These are phyloP conservation scores for Piper betle DNA, from an alignment of 164 flowering plant species.

Conservation along the genomic window DNA sequence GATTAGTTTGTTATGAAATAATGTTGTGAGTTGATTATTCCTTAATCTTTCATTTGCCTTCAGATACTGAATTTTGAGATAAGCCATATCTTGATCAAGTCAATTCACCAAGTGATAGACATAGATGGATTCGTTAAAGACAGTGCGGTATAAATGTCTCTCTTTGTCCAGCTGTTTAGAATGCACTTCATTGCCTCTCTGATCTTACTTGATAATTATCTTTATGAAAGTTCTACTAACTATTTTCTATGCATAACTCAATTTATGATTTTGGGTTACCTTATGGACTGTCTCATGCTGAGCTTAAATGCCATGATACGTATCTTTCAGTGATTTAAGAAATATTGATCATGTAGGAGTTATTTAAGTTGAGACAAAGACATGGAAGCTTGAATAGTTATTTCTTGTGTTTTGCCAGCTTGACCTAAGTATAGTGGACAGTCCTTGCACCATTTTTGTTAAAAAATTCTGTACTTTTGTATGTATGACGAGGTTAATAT, in stretches of 20 bases:
- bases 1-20: neutral
- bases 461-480: too few species aligned
- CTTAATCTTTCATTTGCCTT: slow-evolving; percentile 9
- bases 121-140: slow-evolving; percentile 85
- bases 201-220: neutral
- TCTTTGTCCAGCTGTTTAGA: neutral
- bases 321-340: too few species aligned
- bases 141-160: slow-evolving; percentile 46
- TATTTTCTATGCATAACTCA: neutral
- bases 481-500: too few species aligned
- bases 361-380: too few species aligned
- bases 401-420: too few species aligned
- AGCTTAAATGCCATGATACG: too few species aligned
- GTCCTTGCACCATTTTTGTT: too few species aligned
- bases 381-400: too few species aligned
- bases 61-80: slow-evolving; percentile 48
- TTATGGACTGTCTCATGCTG: too few species aligned
- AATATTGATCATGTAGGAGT: too few species aligned
- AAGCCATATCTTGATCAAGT: slow-evolving; percentile 36
- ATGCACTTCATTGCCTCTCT: neutral
- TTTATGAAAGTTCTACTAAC: neutral
- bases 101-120: slow-evolving; percentile 49
- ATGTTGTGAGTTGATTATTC: neutral
- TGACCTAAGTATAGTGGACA: too few species aligned
- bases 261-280: too few species aligned